Base-by-base conservation (phyloP, 495 filamentous ascomycete species). In the Neurospora sp. region DNA sequence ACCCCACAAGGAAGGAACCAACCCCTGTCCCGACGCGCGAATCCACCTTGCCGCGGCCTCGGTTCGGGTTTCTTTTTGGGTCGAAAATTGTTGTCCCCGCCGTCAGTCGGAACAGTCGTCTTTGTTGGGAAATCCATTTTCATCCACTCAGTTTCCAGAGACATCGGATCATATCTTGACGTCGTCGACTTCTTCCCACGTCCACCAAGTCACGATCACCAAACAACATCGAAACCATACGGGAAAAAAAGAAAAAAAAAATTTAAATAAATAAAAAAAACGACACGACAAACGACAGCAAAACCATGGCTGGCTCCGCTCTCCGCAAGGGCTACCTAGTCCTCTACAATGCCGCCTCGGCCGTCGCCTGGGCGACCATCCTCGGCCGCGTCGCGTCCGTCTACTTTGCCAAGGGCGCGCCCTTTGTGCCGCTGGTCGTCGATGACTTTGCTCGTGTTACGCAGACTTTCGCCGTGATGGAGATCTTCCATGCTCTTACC, bases 381-480 rank as follows among this genome's bases (percentile, higher is more conserved):
- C 86, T 97, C 70, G 83, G 86, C 69, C 89, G 91, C 68, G 78
- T 78, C 82, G 84, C 73, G 73, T 75, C 81, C 31, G 75, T 83
- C 48, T 69, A 82, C 40, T 72, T 71, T 16, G 69, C 53, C 61
- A 71, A 71, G 61, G 77, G 79, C 22, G 71, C 79, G 7, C 38
- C 69, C 39, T 70, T 77, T 70, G 82, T 83, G 17, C 82, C 89
- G 45, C 78, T 87, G 14, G 82, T 84, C 20, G 83, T 87, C 37
- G 89, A 89, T 73, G 83, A 88, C 35, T 93, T 92, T 74, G 87
- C 91, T 61, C 88, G 89, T 73, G 89, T 87, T 84, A 94, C 91
- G 39, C 96, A 99, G 83, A 94, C 92, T 0, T 82, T 93, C 71
- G 95, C 95, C 1, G 76, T 89, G 14, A 83, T 97, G 76, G 96